phyloP scores from a whole-genome alignment of 2,329 filamentous ascomycete species.

The Trichoderma aggressivum region DNA sequence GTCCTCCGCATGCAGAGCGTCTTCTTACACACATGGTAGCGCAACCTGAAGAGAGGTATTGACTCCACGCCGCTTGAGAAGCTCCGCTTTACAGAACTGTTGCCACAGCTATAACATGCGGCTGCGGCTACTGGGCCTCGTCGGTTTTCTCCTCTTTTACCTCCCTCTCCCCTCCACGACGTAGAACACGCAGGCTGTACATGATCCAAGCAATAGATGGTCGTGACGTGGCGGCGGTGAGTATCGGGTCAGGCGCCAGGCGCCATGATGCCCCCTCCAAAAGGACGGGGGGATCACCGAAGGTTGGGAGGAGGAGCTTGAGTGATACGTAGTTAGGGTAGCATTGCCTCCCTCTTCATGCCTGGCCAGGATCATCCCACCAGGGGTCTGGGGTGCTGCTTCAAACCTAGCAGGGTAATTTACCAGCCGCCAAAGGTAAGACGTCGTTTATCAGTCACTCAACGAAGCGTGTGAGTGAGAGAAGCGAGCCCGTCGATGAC shows the following conservation, averaged over 20 bases:
- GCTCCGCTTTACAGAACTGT: neutral
- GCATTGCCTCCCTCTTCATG: conserved; percentile 15
- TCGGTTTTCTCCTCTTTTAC: conserved; percentile 2
- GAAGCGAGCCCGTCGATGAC: neutral
- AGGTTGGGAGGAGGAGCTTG: neutral
- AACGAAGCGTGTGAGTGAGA: neutral
- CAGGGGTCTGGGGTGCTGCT: neutral
- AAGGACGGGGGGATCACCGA: conserved; percentile 1
- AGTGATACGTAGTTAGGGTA: conserved; percentile 11
- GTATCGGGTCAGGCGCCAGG: conserved; percentile 10
- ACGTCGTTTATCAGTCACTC: neutral
- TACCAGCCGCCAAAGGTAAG: neutral
- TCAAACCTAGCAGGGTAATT: neutral
- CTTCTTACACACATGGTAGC: neutral
- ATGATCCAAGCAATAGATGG: conserved; percentile 1
- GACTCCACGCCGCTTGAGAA: conserved; percentile 12
- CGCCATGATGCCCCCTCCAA: conserved; percentile 1
- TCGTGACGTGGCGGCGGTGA: conserved; percentile 20
- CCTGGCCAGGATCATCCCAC: conserved; percentile 1
- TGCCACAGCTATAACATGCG: neutral
- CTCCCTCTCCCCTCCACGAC: neutral
- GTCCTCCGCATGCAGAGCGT: neutral
- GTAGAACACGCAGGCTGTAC: neutral
- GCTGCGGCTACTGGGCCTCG: neutral
- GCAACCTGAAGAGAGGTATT: neutral